These are phyloP conservation scores for Ophiostoma sp. DNA, from an alignment of 2,329 filamentous ascomycete species.

Conservation along the genomic window DNA sequence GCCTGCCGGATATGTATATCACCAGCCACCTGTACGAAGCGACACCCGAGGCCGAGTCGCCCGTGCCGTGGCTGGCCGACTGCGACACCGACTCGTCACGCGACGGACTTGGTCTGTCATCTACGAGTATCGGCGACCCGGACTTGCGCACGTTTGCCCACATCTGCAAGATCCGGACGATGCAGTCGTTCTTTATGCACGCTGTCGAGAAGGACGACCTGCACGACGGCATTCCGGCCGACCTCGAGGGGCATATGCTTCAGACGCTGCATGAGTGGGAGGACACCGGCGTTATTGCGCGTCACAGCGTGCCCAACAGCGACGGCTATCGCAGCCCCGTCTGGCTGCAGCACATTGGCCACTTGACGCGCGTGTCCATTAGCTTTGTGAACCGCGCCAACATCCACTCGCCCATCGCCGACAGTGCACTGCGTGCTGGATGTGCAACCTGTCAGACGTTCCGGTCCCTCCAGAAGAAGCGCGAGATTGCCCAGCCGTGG, in stretches of 20 bases:
- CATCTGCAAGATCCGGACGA: slow-evolving; percentile 18
- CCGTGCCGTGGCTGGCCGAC: slow-evolving; percentile 17
- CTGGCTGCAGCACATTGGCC: slow-evolving; percentile 21
- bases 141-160: slow-evolving; percentile 22
- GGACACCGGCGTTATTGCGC: slow-evolving; percentile 15
- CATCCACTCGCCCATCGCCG: slow-evolving; percentile 10
- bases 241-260: slow-evolving; percentile 18
- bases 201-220: slow-evolving; percentile 14
- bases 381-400: slow-evolving; percentile 13
- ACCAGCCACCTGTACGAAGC: slow-evolving; percentile 17
- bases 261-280: slow-evolving; percentile 17
- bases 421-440: slow-evolving; percentile 10
- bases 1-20: slow-evolving; percentile 22
- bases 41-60: slow-evolving; percentile 3
- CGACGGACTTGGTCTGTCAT: not conserved
- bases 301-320: slow-evolving; percentile 18
- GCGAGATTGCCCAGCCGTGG: slow-evolving; percentile 20
- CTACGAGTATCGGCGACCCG: not conserved
- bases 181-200: slow-evolving; percentile 17
- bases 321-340: slow-evolving; percentile 20
- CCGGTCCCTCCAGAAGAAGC: slow-evolving; percentile 18
- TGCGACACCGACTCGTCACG: not conserved
- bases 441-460: slow-evolving; percentile 16
- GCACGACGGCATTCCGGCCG: not conserved
- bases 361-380: slow-evolving; percentile 18